Evolutionary conservation across 768 basidiomycete genomes (phyloP), one percentile per base, ranked within the genome.

Genomic region (Termitomyces sp.): DNA sequence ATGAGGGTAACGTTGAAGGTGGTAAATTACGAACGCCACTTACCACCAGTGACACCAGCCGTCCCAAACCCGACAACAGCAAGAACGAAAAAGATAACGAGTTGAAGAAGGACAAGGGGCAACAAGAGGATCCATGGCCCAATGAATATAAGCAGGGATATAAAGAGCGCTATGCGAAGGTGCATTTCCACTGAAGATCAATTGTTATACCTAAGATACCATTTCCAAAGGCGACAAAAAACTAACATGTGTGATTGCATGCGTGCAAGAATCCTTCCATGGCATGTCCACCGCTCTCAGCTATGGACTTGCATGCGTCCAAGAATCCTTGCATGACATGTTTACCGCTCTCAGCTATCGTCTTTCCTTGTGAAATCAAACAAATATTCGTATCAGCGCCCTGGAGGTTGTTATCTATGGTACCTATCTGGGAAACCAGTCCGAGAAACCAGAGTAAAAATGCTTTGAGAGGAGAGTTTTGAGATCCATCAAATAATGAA

Each of bases 141-240:
- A 5, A 55, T n/a, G 19, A 21, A 38, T 35, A 55, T 17, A n/a
- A 55, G 37, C 8, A 55, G 35, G 10, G n/a, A 48, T 11, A 55
- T 29, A 19, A 48, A 48, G 5, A 55, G 19, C 25, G 45, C 43
- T n/a, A 48, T 19, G 37, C 17, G n/a, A 47, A 37, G 45, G 25
- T 55, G 43, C 37, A 37, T 23, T 34, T 42, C 35, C 21, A 57
- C 56, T 57, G n/a, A 12, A 46, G 38, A 49, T 21, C 48, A 49
- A 37, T 35, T 25, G 5, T 31, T 31, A 31, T 19, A 11, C 8
- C 1, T 31, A 11, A 2, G 17, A 2, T 6, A 27, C 27, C 25
- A 17, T 12, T 5, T 34, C 23, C 23, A 37, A 4, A 34, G 16
- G 37, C 19, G 17, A 49, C 12, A 42, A 23, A 42, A 23, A 17